Percentiles rank a stretch among this genome's conserved stretches.
These are phyloP conservation scores for Epichloe coenophiala DNA, from an alignment of 2,329 filamentous ascomycete species.

Conservation along the genomic window DNA sequence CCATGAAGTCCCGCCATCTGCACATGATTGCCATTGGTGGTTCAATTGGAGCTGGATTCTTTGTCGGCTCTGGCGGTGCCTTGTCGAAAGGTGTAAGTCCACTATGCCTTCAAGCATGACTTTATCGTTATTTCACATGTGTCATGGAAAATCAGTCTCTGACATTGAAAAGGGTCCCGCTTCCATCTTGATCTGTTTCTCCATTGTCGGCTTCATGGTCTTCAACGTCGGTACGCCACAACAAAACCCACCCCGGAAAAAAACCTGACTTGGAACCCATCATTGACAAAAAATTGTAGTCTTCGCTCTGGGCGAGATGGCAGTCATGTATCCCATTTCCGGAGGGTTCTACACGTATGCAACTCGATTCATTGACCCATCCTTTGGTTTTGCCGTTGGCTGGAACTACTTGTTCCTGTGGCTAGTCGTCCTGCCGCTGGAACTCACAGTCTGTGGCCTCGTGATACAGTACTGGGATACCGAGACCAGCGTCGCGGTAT, in stretches of 20 bases:
- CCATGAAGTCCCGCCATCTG: conserved; percentile 43
- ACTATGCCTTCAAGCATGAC: background rate
- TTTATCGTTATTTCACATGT: background rate
- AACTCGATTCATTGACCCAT: conserved; percentile 46
- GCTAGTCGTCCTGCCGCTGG: conserved; percentile 35
- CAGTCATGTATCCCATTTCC: conserved; percentile 48
- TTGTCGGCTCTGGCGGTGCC: conserved; percentile 44
- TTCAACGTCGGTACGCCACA: conserved; percentile 13
- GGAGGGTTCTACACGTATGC: conserved; percentile 51
- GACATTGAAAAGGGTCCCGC: conserved; percentile 20
- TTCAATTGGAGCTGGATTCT: conserved; percentile 50
- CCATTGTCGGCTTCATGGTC: conserved; percentile 46
- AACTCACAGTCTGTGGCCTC: conserved; percentile 35
- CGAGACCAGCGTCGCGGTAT: conserved; percentile 31
- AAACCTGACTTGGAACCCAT: background rate
- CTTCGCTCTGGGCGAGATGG: conserved; percentile 47
- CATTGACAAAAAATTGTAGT: conserved; percentile 18
- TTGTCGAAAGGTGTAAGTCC: conserved; percentile 34
- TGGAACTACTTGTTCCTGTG: conserved; percentile 33
- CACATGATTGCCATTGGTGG: conserved; percentile 51
- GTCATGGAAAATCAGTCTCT: background rate
- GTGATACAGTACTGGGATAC: conserved; percentile 39
- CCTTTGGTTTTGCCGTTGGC: conserved; percentile 43
- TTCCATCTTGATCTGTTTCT: conserved; percentile 35
- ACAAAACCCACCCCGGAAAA: background rate